Base-by-base conservation (phyloP, 2,329 filamentous ascomycete genomes). In the Microdochium trichocladiopsis region DNA sequence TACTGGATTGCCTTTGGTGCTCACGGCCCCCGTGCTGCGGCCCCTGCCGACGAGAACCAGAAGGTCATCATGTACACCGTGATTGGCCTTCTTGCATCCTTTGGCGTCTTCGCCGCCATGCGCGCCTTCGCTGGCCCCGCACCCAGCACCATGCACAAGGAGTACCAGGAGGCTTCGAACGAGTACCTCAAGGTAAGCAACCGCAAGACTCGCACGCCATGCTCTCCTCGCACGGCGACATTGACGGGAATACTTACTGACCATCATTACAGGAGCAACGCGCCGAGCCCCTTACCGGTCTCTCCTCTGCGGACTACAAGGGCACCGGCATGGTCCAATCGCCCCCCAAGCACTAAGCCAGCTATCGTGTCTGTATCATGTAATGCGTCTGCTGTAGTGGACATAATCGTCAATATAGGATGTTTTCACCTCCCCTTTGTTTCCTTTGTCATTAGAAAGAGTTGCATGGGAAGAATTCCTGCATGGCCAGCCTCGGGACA, bases 1-100 rank as follows among this genome's bases (percentile, higher is more conserved):
- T 99, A 97, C 84, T 99, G 89, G 87, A 96, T 99, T 68, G 92
- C 94, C 61, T 99, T 99, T 70, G 94, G 94, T 60, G 86, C 92
- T 67, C 94, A 99, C 74, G 94, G 94, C 54, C 94, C 94, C 63
- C 93, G 94, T 64, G 86, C 93, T 61, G 76, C 80, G 57, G 72
- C 87, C 61, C 90, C 93, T 57, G 88, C 94, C 60, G 93, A 90
- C 65, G 93, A 96, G 80, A 80, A 79, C 72, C 81, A 83, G 73
- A 92, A 86, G 71, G 79, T 97, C 63, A 79, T 88, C 66, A 76
- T 84, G 68, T 88, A 91, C 73, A 86, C 89, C 53, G 67, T 77
- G 56, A 70, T 86, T 63, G 87, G 89, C 66, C 66, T 95, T 59
- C 76, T 73, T 57, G 80, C 77, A 63, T 86, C 86, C 60, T 72